Base-by-base conservation (phyloP, 257 asterid species). In the Jacaranda mimosifolia region DNA sequence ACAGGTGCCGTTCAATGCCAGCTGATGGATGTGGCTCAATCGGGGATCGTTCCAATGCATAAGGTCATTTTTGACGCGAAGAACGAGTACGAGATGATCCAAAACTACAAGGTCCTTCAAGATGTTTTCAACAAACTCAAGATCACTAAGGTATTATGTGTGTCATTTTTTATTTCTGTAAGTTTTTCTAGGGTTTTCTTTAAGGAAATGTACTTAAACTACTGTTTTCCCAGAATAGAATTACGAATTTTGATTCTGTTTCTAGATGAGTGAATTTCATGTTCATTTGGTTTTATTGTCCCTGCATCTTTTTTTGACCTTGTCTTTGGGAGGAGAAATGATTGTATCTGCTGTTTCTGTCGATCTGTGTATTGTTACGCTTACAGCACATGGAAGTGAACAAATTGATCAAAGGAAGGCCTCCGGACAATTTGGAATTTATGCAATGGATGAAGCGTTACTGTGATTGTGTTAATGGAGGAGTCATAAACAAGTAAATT, bases 381-480 rank as follows among this genome's bases (percentile, higher is more conserved):
- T 32, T 32, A 48, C 75, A 94, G 97, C 94, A 91, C 77, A 88
- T 94, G 21, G 98, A 94, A 84, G 98, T 94, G 73, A 94, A 80
- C 87, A 94, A 88, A 84, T 85, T 94, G 82, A 88, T 91, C 68
- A 92, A 92, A 85, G 99, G 99, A 49, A 90, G 96, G 79, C 86
- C 97, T 2, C 85, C 91, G 87, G 98, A 94, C 77, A 94, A 94
- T 70, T 77, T 94, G 84, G 98, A 94, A 73, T 92, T 94, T 76
- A 90, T 94, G 97, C 99, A 94, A 49, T 94, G 98, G 99, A 84
- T 94, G 98, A 94, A 94, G 86, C 93, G 87, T 5, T 94, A 94
- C 73, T 92, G 92, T 0, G 97, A 94, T 65, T 75, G 87, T 59
- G 81, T 77, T 58, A 86, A 85, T 73, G 94, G 98, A 71, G 97